phyloP scores from a whole-genome alignment of 495 filamentous ascomycete genomes.

The Trichodelitschia bisporula region DNA sequence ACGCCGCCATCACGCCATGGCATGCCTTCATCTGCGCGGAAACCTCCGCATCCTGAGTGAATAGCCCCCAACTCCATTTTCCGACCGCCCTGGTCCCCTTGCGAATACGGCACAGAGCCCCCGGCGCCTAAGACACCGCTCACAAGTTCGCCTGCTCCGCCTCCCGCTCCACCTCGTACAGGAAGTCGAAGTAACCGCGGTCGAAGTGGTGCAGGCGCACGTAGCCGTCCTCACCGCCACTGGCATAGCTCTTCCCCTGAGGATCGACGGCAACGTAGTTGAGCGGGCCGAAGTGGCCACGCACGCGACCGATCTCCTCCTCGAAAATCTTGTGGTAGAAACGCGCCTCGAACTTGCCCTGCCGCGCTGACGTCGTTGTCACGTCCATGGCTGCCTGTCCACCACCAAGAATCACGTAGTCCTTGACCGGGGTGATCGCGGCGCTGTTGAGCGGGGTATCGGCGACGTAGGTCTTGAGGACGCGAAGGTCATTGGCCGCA shows the following conservation, averaged over 20 bases:
- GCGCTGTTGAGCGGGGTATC: slow-evolving; percentile 97
- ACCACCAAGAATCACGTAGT: slow-evolving; percentile 90
- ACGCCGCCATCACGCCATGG: no score
- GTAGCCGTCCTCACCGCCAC: slow-evolving; percentile 94
- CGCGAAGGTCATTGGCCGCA: slow-evolving; percentile 57
- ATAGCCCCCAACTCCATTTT: no score
- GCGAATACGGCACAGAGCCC: no score
- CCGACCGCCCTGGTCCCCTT: no score
- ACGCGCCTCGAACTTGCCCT: slow-evolving; percentile 95
- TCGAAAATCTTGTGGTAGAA: slow-evolving; percentile 99
- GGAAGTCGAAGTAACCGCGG: slow-evolving; percentile 93
- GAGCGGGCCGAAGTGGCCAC: slow-evolving; percentile 89
- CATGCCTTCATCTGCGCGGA: no score
- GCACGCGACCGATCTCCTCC: slow-evolving; percentile 90
- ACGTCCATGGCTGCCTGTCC: slow-evolving; percentile 98
- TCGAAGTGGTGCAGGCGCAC: slow-evolving; percentile 97
- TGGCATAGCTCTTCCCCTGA: slow-evolving; percentile 70
- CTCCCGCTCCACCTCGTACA: slow-evolving; percentile 84
- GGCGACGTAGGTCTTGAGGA: slow-evolving; percentile 72
- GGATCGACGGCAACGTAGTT: slow-evolving; percentile 80
- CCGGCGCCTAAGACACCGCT: no score
- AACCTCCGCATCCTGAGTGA: no score
- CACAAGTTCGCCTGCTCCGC: slow-evolving; percentile 4
- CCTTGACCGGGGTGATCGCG: slow-evolving; percentile 77
- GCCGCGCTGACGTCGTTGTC: slow-evolving; percentile 76